Percentiles rank a stretch among this genome's conserved stretches.
Conservation (phyloP, 2,329 filamentous ascomycete species). For the Microsporum ferrugineum region DNA sequence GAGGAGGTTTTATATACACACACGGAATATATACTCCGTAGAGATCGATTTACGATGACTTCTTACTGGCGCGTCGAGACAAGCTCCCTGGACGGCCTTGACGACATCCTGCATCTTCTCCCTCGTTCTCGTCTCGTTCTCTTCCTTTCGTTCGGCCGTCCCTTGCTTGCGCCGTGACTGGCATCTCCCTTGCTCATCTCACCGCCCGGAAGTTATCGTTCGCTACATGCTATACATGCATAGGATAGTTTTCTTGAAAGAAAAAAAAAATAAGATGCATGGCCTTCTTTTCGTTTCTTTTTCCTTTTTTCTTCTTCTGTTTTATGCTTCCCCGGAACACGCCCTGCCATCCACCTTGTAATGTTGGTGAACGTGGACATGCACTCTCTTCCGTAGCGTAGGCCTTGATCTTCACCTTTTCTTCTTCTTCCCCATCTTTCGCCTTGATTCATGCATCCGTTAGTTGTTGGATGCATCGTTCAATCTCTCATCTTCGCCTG, state of each 20-base stretch:
- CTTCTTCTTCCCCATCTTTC: neutral
- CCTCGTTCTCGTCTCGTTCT: neutral
- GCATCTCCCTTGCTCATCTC: neutral
- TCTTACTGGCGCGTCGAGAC: neutral
- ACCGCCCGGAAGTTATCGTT: neutral
- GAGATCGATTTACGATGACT: neutral
- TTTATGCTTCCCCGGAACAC: neutral
- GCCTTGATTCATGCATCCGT: too few species aligned
- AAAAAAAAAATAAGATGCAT: neutral
- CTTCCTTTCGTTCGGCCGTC: too few species aligned
- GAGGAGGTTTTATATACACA: neutral
- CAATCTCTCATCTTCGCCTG: too few species aligned
- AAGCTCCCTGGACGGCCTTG: neutral
- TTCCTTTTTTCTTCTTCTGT: too few species aligned
- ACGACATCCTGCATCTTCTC: neutral
- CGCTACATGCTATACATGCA: too few species aligned
- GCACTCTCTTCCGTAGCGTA: neutral
- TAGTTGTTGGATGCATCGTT: too few species aligned
- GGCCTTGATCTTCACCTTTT: neutral
- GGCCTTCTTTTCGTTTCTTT: neutral
- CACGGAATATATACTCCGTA: neutral
- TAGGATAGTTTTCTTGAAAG: too few species aligned
- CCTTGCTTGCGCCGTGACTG: neutral
- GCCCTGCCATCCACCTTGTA: neutral
- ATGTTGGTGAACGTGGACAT: neutral